A percentile compares a stretch with the other conserved stretches of the same genome.
Conservation (phyloP, 2,329 filamentous ascomycete species). For the Rasamsonia emersonii region DNA sequence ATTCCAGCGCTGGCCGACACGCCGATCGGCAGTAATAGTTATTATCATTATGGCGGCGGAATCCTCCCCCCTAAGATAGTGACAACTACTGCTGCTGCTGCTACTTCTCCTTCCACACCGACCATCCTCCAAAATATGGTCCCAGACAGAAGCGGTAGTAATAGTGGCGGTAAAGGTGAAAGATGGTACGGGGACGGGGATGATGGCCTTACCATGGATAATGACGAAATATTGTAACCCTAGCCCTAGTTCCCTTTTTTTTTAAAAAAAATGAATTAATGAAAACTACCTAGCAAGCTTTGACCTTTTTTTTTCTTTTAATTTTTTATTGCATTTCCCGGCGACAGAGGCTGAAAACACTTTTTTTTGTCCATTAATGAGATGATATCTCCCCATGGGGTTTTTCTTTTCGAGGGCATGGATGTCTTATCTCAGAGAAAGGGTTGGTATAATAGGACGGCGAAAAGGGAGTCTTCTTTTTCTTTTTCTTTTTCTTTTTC, state of each 20-base stretch:
- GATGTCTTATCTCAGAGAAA: too few relatives aligned
- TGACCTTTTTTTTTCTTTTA: background rate
- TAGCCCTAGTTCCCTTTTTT: background rate
- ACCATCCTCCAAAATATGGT: constrained; percentile 4
- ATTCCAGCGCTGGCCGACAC: constrained; percentile 8
- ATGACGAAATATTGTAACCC: constrained; percentile 6
- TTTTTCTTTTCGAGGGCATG: too few relatives aligned
- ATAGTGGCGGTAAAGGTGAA: background rate
- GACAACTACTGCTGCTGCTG: background rate
- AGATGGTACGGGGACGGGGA: background rate
- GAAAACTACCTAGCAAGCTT: constrained; percentile 1
- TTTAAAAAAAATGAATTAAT: background rate
- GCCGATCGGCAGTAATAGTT: constrained; percentile 4
- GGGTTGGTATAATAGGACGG: too few relatives aligned
- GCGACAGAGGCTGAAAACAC: background rate
- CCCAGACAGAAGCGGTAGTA: background rate
- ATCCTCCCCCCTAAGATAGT: background rate
- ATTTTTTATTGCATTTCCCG: background rate
- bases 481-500: too few relatives aligned
- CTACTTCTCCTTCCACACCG: constrained; percentile 1
- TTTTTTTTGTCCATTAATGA: too few relatives aligned
- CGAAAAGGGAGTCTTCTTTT: too few relatives aligned
- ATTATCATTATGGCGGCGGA: background rate
- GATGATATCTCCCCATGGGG: too few relatives aligned
- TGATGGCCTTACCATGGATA: constrained; percentile 3